Base-by-base conservation (phyloP, 2,329 filamentous ascomycete genomes). In the Stagonosporopsis tanaceti region DNA sequence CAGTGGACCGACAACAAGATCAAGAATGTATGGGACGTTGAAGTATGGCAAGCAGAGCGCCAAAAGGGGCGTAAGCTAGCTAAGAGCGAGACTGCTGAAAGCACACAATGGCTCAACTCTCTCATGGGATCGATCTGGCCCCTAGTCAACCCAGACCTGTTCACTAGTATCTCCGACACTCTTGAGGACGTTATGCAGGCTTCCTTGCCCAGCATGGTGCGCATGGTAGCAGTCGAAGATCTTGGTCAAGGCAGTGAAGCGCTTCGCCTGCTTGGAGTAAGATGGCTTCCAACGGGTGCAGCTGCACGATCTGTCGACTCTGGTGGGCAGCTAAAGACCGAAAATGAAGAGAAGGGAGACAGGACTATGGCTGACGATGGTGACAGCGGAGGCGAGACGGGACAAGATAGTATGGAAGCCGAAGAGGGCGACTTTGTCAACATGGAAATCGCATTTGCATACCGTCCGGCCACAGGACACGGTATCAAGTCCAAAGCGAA, bases 101-200 rank as follows among this genome's bases (percentile, higher is more conserved):
- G 88, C 0, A 84, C 86, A 0, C 82, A 86, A 50, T 92, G 89
- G 90, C 80, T 92, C 51, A 92, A 92, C 69, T 88, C 85, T 4
- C 72, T 92, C 0, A 69, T 92, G 7, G 79, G 83, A 4, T 85
- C 88, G 1, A 82, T 92, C 5, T 92, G 90, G 90, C 88, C 89
- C 0, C 80, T 93, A 28, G 82, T 92, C 67, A 92, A 92, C 67
- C 90, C 89, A 0, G 90, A 92, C 65, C 80, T 93, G 1, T 92
- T 92, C 65, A 82, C 84, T 1, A 86, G 85, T 32, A 73, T 92
- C 2, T 84, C 86, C 0, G 89, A 92, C 66, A 89, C 85, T 27
- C 82, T 93, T 4, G 90, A 92, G 74, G 90, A 92, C 71, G 87
- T 92, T 45, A 92, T 92, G 90, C 90, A 92, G 76, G 89, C 89